Conservation (phyloP, 805 yeast genomes). For the Tetrapisispora nanseiensis region DNA sequence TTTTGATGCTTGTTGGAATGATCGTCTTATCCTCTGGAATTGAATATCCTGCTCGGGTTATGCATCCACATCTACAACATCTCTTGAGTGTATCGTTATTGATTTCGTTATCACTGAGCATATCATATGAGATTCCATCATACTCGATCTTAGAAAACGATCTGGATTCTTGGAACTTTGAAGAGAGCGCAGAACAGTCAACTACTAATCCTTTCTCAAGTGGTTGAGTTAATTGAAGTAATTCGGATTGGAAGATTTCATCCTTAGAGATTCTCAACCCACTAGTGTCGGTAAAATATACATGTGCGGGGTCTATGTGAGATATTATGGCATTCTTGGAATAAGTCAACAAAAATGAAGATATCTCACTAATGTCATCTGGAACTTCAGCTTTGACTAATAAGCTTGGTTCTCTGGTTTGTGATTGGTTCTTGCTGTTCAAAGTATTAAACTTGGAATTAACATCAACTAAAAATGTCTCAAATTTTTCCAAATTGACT, state of each 20-base stretch:
- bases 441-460: conserved; percentile 29
- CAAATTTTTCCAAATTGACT: conserved; percentile 45
- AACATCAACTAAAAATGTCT: conserved; percentile 50
- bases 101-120: conserved; percentile 13
- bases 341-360: conserved; percentile 21
- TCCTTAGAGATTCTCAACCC: conserved; percentile 23
- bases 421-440: conserved; percentile 23
- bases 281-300: conserved; percentile 25
- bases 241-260: conserved; percentile 25
- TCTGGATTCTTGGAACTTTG: conserved; percentile 19
- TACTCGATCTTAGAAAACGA: conserved; percentile 29
- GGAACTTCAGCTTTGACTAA: conserved; percentile 57
- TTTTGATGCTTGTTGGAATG: conserved; percentile 26
- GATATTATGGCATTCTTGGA: conserved; percentile 24
- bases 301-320: conserved; percentile 21
- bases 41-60: conserved; percentile 31
- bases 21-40: conserved; percentile 26
- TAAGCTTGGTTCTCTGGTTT: conserved; percentile 30
- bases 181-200: conserved; percentile 47
- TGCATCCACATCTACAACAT: conserved; percentile 48
- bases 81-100: conserved; percentile 28
- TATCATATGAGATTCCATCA: conserved; percentile 29
- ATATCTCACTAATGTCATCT: conserved; percentile 26
- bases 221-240: conserved; percentile 31
- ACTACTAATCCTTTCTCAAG: conserved; percentile 33